Evolutionary conservation across 768 basidiomycete species (phyloP).

Genomic region (Mycena kentingensis): DNA sequence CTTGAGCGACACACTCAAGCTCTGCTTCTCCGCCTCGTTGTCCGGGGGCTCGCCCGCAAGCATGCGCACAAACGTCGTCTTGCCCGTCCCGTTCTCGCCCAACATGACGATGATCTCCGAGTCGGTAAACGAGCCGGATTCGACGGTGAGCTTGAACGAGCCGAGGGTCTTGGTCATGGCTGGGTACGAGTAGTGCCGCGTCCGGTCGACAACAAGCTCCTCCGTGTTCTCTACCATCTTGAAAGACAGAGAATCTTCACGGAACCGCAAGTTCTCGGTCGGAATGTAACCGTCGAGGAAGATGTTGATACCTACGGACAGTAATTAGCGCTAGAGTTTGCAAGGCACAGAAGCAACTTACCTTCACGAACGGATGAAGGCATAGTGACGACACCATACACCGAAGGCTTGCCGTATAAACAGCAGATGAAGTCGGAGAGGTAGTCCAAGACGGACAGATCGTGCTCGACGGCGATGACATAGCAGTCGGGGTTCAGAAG

Average conservation of each 20-base stretch:
- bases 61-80: constrained; percentile 96
- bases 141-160: constrained; percentile 91
- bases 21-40: constrained; percentile 76
- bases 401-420: constrained; percentile 94
- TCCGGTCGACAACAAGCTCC: constrained; percentile 83
- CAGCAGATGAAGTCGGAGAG: constrained; percentile 98
- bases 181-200: constrained; percentile 89
- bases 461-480: constrained; percentile 98
- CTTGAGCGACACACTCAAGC: constrained; percentile 89
- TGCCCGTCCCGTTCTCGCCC: constrained; percentile 98
- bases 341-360: constrained; percentile 34
- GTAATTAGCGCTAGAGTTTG: constrained; percentile 2
- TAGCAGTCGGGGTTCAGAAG: constrained; percentile 84
- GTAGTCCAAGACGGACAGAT: constrained; percentile 96
- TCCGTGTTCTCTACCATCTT: constrained; percentile 98
- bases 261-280: constrained; percentile 97
- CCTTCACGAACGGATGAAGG: constrained; percentile 98
- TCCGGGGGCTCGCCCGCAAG: constrained; percentile 94
- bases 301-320: constrained; percentile 86
- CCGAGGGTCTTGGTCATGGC: constrained; percentile 97
- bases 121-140: constrained; percentile 91
- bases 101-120: constrained; percentile 99
- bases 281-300: constrained; percentile 99
- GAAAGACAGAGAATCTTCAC: constrained; percentile 93
- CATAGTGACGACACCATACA: constrained; percentile 99